phyloP scores from a whole-genome alignment of 352 stramenopile species.

The Phytopythium aichiense region DNA sequence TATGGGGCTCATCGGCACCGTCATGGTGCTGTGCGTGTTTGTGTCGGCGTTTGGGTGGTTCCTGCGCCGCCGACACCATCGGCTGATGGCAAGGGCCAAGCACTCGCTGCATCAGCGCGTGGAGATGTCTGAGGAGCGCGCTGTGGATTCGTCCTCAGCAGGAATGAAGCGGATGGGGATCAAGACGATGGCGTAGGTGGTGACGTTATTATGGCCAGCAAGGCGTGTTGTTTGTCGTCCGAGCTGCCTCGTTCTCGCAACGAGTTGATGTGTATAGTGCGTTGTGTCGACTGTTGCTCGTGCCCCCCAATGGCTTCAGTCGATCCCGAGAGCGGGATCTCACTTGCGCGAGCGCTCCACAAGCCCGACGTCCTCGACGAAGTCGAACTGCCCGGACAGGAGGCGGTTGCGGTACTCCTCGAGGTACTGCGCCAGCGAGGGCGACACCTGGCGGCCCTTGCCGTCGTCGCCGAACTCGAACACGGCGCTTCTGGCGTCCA shows the following conservation, averaged over 20 bases:
- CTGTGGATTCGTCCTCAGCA: constrained; percentile 13
- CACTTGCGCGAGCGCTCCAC: constrained; percentile 73
- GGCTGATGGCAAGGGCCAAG: constrained; percentile 24
- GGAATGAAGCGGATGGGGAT: constrained; percentile 77
- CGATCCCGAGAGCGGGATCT: neutral
- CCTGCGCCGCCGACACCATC: constrained; percentile 49
- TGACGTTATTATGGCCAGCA: neutral
- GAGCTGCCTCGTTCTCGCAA: neutral
- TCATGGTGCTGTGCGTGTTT: constrained; percentile 53
- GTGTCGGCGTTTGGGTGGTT: constrained; percentile 59
- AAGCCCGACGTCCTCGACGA: constrained; percentile 76
- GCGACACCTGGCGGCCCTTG: constrained; percentile 36
- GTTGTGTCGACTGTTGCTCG: neutral
- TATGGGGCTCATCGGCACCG: constrained; percentile 48
- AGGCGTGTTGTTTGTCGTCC: neutral
- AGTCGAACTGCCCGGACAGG: constrained; percentile 78
- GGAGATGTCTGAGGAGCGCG: constrained; percentile 9
- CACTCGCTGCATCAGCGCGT: constrained; percentile 1
- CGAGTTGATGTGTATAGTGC: neutral
- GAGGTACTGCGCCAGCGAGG: constrained; percentile 64
- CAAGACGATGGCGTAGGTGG: constrained; percentile 36
- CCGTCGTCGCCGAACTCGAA: constrained; percentile 69
- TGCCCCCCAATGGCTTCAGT: neutral
- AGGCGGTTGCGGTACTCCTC: constrained; percentile 81
- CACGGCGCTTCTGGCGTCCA: constrained; percentile 45